Evolutionary conservation across 1,139 yeast species (phyloP).

Genomic region (Pichia sp.): DNA sequence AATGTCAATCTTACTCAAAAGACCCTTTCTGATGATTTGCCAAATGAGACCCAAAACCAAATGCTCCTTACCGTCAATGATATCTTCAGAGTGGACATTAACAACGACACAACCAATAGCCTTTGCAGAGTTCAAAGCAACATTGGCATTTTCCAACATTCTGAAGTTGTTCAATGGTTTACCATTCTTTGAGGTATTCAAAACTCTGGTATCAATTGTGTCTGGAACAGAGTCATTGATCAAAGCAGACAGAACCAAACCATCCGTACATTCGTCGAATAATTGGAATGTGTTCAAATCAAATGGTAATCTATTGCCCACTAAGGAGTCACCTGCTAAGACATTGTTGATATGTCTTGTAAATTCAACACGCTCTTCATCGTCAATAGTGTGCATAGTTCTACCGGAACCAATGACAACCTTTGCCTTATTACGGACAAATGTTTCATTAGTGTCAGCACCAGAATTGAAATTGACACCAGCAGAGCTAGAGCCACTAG

Average conservation of each 20-base stretch:
- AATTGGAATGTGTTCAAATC: constrained; percentile 93
- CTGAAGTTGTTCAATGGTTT: constrained; percentile 89
- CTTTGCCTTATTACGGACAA: constrained; percentile 50
- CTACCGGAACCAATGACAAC: constrained; percentile 79
- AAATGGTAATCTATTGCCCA: constrained; percentile 82
- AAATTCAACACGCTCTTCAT: constrained; percentile 93
- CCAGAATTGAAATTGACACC: constrained; percentile 5
- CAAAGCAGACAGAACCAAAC: constrained; percentile 84
- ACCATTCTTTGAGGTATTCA: constrained; percentile 76
- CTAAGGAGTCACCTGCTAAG: constrained; percentile 80
- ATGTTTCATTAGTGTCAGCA: constrained; percentile 25
- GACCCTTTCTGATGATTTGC: constrained; percentile 97
- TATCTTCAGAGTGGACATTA: constrained; percentile 95
- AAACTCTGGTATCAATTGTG: constrained; percentile 95
- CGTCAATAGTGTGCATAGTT: constrained; percentile 94
- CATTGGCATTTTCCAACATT: constrained; percentile 94
- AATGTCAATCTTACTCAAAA: constrained; percentile 89
- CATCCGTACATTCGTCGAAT: constrained; percentile 96
- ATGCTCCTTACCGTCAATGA: constrained; percentile 95
- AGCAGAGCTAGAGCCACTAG: constrained; percentile 14
- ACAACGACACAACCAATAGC: constrained; percentile 99
- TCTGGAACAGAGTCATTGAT: constrained; percentile 98
- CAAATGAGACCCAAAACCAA: constrained; percentile 91
- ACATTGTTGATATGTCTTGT: constrained; percentile 94
- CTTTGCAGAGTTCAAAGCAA: constrained; percentile 95